Evolutionary conservation across 768 basidiomycete genomes (phyloP).

Genomic region (Dioszegia aurantiaca): DNA sequence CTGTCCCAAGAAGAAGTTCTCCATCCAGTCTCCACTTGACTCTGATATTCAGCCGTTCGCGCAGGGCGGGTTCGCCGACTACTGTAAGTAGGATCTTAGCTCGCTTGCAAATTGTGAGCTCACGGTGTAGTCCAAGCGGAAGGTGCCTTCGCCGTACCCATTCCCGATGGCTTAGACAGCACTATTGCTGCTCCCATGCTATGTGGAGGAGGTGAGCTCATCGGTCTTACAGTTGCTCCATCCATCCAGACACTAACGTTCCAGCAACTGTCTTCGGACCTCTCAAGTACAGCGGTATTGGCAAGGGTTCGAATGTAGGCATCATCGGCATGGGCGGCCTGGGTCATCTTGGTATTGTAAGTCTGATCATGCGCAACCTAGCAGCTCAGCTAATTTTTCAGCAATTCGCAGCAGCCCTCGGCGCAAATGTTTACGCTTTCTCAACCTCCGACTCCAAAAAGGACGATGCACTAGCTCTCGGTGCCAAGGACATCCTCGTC

Average conservation of each 20-base stretch:
- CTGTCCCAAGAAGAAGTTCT: slow-evolving; percentile 1
- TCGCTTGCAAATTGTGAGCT: too few relatives aligned
- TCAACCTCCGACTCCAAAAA: background rate
- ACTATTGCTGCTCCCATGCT: slow-evolving; percentile 5
- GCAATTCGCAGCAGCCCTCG: slow-evolving; percentile 3
- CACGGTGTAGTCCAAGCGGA: background rate
- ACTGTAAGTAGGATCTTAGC: background rate
- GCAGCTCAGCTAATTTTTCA: background rate
- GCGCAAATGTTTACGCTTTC: slow-evolving; percentile 1
- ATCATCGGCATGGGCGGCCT: slow-evolving; percentile 3
- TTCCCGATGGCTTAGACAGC: background rate
- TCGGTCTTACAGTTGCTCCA: background rate
- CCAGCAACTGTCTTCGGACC: slow-evolving; percentile 3
- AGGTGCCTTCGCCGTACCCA: slow-evolving; percentile 1
- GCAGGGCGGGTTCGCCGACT: background rate
- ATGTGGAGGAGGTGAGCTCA: slow-evolving; percentile 1
- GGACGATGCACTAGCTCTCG: background rate
- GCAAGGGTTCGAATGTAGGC: background rate
- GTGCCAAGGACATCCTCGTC: slow-evolving; percentile 1
- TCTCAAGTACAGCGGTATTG: background rate
- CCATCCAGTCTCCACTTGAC: background rate
- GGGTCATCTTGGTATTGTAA: slow-evolving; percentile 5
- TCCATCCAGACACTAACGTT: too few relatives aligned
- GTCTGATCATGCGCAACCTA: background rate
- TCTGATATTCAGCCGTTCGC: background rate